Evolutionary conservation across 1,284 basidiomycete species (phyloP).

Genomic region (Coniferiporia weirii): DNA sequence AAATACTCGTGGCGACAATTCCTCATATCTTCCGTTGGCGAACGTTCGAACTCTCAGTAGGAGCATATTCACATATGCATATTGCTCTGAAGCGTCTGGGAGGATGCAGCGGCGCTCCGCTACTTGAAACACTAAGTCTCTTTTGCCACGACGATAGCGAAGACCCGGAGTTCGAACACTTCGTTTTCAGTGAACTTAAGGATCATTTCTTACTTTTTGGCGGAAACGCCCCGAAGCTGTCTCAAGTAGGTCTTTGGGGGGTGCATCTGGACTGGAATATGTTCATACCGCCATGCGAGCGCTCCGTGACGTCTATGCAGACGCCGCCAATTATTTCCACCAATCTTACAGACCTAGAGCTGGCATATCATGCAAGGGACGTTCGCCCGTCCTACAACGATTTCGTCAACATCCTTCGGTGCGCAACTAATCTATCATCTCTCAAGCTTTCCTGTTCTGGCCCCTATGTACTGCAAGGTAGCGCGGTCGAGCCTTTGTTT

Average conservation of each 20-base stretch:
- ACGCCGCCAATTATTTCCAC: slow-evolving; percentile 30
- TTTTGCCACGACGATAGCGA: slow-evolving; percentile 40
- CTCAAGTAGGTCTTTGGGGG: slow-evolving; percentile 49
- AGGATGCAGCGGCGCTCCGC: slow-evolving; percentile 33
- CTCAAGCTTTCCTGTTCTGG: slow-evolving; percentile 50
- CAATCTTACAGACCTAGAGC: slow-evolving; percentile 43
- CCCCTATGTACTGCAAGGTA: slow-evolving; percentile 31
- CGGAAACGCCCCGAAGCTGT: slow-evolving; percentile 48
- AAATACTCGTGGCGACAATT: slow-evolving; percentile 44
- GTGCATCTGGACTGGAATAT: slow-evolving; percentile 59
- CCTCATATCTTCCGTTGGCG: slow-evolving; percentile 51
- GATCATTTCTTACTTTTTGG: slow-evolving; percentile 36
- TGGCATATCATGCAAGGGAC: slow-evolving; percentile 52
- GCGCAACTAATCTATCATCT: slow-evolving; percentile 42
- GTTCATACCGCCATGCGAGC: slow-evolving; percentile 19
- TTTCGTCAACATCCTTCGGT: slow-evolving; percentile 43
- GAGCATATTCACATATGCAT: slow-evolving; percentile 43
- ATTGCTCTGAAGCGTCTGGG: slow-evolving; percentile 32
- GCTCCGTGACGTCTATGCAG: neutral
- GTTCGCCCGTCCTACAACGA: slow-evolving; percentile 49
- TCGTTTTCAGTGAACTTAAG: slow-evolving; percentile 32
- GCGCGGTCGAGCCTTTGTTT: slow-evolving; percentile 30
- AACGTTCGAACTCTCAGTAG: slow-evolving; percentile 39
- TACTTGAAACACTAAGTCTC: slow-evolving; percentile 46
- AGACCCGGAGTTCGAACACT: slow-evolving; percentile 31